Conservation (phyloP, 305 asterid species). For the Rubia occidens region DNA sequence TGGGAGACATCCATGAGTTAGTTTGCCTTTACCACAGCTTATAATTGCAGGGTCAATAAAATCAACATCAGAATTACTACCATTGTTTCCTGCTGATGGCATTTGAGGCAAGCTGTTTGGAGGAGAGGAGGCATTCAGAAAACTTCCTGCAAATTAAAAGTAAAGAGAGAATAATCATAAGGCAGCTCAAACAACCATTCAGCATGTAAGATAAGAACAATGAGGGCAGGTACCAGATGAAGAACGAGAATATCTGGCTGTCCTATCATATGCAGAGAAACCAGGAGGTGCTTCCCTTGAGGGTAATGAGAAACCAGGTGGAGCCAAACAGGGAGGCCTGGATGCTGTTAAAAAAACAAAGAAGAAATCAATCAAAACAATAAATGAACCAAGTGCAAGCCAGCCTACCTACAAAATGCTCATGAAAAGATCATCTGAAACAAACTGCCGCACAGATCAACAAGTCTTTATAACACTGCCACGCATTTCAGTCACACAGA, state of each 20-base stretch:
- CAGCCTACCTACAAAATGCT: neutral
- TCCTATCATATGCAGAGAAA: conserved; percentile 48
- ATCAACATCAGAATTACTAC: conserved; percentile 34
- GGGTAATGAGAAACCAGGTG: conserved; percentile 70
- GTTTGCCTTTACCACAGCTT: conserved; percentile 32
- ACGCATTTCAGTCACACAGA: neutral
- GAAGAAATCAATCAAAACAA: neutral
- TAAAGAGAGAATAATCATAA: neutral
- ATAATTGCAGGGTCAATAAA: conserved; percentile 46
- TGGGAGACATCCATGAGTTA: conserved; percentile 29
- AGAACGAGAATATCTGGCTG: conserved; percentile 31
- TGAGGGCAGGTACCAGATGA: conserved; percentile 46
- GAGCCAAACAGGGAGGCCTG: conserved; percentile 58
- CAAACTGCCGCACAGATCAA: neutral
- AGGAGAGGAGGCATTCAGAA: conserved; percentile 34
- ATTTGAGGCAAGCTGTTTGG: conserved; percentile 32
- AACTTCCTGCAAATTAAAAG: conserved; percentile 38
- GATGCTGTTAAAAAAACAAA: conserved; percentile 33
- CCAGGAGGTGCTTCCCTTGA: conserved; percentile 81
- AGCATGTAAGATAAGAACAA: neutral
- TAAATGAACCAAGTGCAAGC: conserved; percentile 1
- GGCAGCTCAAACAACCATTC: conserved; percentile 6
- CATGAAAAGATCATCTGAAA: neutral
- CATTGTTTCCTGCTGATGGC: conserved; percentile 31
- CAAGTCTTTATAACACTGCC: neutral